Evolutionary conservation across 306 rosid genomes (phyloP), one percentile per base, ranked within the genome.

Genomic region (Corylus americana): DNA sequence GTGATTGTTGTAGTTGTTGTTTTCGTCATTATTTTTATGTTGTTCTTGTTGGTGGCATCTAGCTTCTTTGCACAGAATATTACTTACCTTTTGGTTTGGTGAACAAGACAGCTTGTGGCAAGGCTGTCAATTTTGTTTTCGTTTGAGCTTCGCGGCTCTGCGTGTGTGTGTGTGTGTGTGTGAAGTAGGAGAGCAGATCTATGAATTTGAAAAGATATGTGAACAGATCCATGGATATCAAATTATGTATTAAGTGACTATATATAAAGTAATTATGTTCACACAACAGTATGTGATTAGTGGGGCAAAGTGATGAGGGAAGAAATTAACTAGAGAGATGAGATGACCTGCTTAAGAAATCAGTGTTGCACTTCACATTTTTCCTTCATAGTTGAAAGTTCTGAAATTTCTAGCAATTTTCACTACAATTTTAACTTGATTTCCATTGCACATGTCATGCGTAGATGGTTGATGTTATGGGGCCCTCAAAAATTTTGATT

Each of bases 171-270:
- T 27, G 45, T 27, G 8, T 64, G 4, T 11, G 45, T 16, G 66
- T 58, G 61, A 55, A 58, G 37, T 10, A 58, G 35, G 66, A 58
- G 66, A 58, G 22, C 70, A 37, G 70, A 64, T 64, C 70, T 35
- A 16, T 16, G 47, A 64, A 31, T 64, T 29, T 29, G 44, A 29
- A 29, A 31, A 5, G 42, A 31, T 29, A 17, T 64, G 31, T 35
- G 25, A 35, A 35, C 70, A 64, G 70, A 64, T 64, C 70, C 35
- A 17, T 35, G 70, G 69, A 62, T 64, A 17, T 64, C 11, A 35
- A 37, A 7, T 64, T 35, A 8, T 64, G 45, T 11, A 49, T 49
- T 42, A 17, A 37, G 5, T 64, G 17, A 31, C 17, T 7, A 64
- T 35, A 22, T 18, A 16, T 55, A 58, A n/a, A 17, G n/a, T 64